Evolutionary conservation across 179 eudicot genomes (phyloP).

Genomic region (Beta corolliflora): DNA sequence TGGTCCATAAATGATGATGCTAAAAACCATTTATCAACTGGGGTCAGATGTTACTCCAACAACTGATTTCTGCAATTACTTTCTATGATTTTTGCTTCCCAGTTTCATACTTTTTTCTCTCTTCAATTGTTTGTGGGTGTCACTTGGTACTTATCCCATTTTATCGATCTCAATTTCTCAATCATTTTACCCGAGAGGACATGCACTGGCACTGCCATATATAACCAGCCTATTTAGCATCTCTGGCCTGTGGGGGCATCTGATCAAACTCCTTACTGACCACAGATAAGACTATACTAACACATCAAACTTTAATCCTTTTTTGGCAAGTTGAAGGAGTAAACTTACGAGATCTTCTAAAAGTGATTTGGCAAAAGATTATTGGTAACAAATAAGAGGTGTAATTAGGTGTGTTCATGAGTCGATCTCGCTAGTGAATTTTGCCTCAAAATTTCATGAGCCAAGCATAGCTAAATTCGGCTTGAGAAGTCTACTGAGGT

Average conservation of each 20-base stretch:
- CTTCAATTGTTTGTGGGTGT: neutral
- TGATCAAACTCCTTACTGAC: too few relatives aligned
- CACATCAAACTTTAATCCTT: neutral
- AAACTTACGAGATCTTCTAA: too few relatives aligned
- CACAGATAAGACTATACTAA: neutral
- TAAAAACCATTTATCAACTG: slow-evolving; percentile 10
- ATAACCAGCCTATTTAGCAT: neutral
- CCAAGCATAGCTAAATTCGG: too few relatives aligned
- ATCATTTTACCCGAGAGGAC: slow-evolving; percentile 6
- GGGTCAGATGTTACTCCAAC: slow-evolving; percentile 12
- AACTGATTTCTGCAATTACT: slow-evolving; percentile 6
- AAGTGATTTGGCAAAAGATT: too few relatives aligned
- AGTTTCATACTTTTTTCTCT: neutral
- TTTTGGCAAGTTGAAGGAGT: neutral
- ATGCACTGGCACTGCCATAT: neutral
- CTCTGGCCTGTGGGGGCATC: neutral
- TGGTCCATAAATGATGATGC: slow-evolving; percentile 30
- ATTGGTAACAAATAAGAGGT: too few relatives aligned
- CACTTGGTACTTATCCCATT: slow-evolving; percentile 4
- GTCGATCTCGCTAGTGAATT: too few relatives aligned
- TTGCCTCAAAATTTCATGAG: too few relatives aligned
- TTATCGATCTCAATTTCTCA: neutral
- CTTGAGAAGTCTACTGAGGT: too few relatives aligned
- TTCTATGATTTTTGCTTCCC: slow-evolving; percentile 7
- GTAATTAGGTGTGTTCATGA: too few relatives aligned